A percentile compares a stretch with the other conserved stretches of the same genome.
phyloP scores from a whole-genome alignment of 2,329 filamentous ascomycete species.

The Xylaria sp. region DNA sequence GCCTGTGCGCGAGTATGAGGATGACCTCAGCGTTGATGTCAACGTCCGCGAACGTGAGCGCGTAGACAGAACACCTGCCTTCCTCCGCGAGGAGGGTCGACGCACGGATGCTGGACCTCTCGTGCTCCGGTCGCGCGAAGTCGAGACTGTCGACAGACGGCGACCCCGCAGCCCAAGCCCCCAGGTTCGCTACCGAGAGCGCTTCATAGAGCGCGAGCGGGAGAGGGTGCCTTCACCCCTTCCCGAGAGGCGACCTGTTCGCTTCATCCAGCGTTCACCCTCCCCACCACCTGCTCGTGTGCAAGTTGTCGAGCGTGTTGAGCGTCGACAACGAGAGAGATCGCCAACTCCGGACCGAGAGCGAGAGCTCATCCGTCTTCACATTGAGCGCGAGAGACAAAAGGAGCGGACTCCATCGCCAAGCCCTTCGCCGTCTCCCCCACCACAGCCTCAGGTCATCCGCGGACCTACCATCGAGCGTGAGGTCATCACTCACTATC shows the following conservation, averaged over 20 bases:
- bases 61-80: constrained; percentile 59
- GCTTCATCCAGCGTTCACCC: constrained; percentile 57
- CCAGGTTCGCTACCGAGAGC: constrained; percentile 56
- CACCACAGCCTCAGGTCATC: constrained; percentile 73
- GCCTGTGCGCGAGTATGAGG: constrained; percentile 52
- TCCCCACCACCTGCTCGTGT: constrained; percentile 46
- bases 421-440: constrained; percentile 63
- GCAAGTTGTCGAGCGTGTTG: constrained; percentile 44
- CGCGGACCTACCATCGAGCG: constrained; percentile 84
- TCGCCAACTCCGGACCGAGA: constrained; percentile 54
- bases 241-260: constrained; percentile 45
- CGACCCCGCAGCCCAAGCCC: constrained; percentile 59
- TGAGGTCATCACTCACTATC: constrained; percentile 89
- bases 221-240: constrained; percentile 56
- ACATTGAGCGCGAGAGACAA: constrained; percentile 60
- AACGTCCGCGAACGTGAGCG: constrained; percentile 58
- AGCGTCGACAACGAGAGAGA: constrained; percentile 46
- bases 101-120: constrained; percentile 62
- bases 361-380: constrained; percentile 60
- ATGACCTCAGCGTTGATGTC: constrained; percentile 52
- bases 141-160: constrained; percentile 64
- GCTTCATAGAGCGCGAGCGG: constrained; percentile 57
- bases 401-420: constrained; percentile 58
- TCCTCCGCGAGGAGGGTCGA: constrained; percentile 63
- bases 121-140: constrained; percentile 65